These are phyloP conservation scores for Citrus hindsii DNA, from an alignment of 345 rosid species.

Conservation along the genomic window DNA sequence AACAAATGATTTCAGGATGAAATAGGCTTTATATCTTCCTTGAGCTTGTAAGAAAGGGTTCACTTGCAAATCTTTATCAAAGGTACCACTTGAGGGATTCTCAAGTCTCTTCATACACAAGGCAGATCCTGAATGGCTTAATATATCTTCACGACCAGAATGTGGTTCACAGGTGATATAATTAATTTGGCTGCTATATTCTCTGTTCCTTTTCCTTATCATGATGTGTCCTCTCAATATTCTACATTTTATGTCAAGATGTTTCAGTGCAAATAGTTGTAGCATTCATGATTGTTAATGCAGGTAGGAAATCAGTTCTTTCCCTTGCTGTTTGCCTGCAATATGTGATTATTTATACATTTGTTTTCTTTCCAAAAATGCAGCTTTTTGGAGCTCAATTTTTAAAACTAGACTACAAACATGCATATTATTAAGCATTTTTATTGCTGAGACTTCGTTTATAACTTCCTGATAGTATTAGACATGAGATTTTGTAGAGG, in stretches of 20 bases:
- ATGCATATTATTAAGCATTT: neutral
- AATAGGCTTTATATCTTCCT: constrained; percentile 75
- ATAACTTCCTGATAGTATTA: neutral
- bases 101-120: constrained; percentile 68
- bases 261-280: neutral
- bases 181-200: neutral
- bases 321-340: neutral
- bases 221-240: neutral
- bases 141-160: constrained; percentile 72
- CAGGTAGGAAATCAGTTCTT: neutral
- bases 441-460: neutral
- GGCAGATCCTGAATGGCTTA: constrained; percentile 74
- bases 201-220: neutral
- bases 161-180: constrained; percentile 66
- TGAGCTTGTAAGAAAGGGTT: constrained; percentile 74
- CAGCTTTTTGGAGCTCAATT: neutral
- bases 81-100: constrained; percentile 61
- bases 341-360: neutral
- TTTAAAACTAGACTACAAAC: neutral
- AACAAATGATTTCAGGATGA: constrained; percentile 48
- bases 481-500: neutral
- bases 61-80: constrained; percentile 61
- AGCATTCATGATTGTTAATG: neutral
- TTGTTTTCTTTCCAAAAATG: neutral
- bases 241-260: neutral